Base-by-base conservation (phyloP, 2,329 filamentous ascomycete genomes). In the Berkeleyomyces rouxiae region DNA sequence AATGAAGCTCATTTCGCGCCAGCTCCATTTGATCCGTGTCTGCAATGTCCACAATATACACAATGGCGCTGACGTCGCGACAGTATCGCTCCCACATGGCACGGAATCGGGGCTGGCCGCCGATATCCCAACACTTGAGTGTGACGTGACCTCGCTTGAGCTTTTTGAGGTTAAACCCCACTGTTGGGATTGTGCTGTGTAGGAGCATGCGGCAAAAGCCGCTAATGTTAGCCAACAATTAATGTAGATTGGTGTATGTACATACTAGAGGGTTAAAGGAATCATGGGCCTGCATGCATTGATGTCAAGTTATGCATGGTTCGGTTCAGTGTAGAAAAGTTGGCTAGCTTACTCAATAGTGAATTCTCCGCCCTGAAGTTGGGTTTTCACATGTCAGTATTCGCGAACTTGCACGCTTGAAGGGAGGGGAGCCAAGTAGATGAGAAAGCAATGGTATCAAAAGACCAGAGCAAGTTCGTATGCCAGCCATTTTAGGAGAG, bases 81-180 rank as follows among this genome's bases (percentile, higher is more conserved):
- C 93, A 97, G 74, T 99, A 99, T 71, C 93, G 82, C 79, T 99
- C 93, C 93, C 93, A 99, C 93, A 99, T 99, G 68, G 89, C 88
- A 71, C 93, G 88, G 77, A 97, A 99, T 67, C 92, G 84, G 69
- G 93, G 92, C 76, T 99, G 93, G 61, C 93, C 93, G 69, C 93
- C 93, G 67, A 99, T 84, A 77, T 99, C 93, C 93, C 93, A 99
- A 76, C 93, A 99, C 77, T 97, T 97, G 70, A 99, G 80, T 69
- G 93, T 95, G 73, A 99, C 93, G 82, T 97, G 92, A 69, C 93
- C 93, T 72, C 93, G 92, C 76, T 96, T 91, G 69, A 99, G 90
- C 68, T 88, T 86, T 80, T 97, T 97, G 85, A 96, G 96, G 75
- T 97, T 99, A 79, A 97, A 97, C 67, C 93, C 93, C 70, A 99